Conservation (phyloP, 192 early-diverging fungal genomes). For the Coemansia sp. region DNA sequence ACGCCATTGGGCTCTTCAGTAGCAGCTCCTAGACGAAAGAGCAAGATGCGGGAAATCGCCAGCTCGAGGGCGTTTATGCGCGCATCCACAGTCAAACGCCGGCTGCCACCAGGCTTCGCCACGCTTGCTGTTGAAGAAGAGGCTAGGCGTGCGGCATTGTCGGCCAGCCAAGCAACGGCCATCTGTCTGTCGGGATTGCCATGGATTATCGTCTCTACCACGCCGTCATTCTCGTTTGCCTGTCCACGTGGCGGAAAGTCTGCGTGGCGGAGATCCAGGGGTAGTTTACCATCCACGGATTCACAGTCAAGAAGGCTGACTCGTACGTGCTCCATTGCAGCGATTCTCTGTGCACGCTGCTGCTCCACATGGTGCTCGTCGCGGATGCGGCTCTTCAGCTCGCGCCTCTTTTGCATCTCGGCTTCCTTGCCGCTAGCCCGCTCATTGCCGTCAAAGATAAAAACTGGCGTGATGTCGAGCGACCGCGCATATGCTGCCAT, state of each 20-base stretch:
- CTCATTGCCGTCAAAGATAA: conserved; percentile 67
- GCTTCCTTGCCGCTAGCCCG: conserved; percentile 58
- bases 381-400: conserved; percentile 14
- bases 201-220: not conserved
- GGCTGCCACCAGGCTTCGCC: not conserved
- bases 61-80: conserved; percentile 33
- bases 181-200: not conserved
- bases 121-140: not conserved
- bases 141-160: not conserved
- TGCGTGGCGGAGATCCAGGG: not conserved
- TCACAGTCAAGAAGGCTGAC: conserved; percentile 7
- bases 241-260: not conserved
- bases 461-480: conserved; percentile 63
- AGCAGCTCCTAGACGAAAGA: conserved; percentile 19
- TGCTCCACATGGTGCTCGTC: conserved; percentile 23
- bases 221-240: not conserved
- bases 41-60: conserved; percentile 14
- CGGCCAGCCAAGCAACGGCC: conserved; percentile 2
- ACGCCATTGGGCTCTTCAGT: not conserved
- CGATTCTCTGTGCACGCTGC: conserved; percentile 26
- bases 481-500: conserved; percentile 55
- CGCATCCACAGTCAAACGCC: conserved; percentile 16
- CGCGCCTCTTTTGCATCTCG: conserved; percentile 44
- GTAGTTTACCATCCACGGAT: not conserved
- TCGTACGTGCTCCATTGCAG: conserved; percentile 2